Conservation (phyloP, 2,329 filamentous ascomycete genomes). For the Colletotrichum eleusines region DNA sequence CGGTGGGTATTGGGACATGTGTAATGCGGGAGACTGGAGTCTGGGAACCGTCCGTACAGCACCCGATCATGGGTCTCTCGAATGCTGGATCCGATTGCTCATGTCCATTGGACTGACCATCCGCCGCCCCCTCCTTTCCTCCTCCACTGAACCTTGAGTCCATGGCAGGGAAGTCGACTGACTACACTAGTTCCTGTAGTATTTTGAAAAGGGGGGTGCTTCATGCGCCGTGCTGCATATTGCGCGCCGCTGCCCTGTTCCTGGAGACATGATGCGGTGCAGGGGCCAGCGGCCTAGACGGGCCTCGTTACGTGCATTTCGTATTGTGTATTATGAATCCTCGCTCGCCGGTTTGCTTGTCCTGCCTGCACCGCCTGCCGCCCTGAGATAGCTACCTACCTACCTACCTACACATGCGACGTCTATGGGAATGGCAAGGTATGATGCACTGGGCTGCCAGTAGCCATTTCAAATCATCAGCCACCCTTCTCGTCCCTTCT, state of each 20-base stretch:
- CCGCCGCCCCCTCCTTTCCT: neutral
- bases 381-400: neutral
- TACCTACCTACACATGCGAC: neutral
- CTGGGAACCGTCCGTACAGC: neutral
- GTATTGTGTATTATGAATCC: neutral
- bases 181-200: too few relatives aligned
- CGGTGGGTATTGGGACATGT: conserved; percentile 20
- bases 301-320: neutral
- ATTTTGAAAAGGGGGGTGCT: too few relatives aligned
- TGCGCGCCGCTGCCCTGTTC: neutral
- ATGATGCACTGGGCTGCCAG: neutral
- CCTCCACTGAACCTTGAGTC: neutral
- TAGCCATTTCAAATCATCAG: neutral
- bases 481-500: neutral
- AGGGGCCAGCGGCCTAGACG: neutral
- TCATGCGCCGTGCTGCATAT: neutral
- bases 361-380: neutral
- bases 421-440: neutral
- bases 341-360: neutral
- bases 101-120: neutral
- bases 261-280: neutral
- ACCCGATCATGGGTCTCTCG: conserved; percentile 12
- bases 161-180: neutral
- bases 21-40: conserved; percentile 25
- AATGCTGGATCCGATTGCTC: neutral